phyloP scores from a whole-genome alignment of 352 stramenopile genomes.

The Globisporangium middletonii region DNA sequence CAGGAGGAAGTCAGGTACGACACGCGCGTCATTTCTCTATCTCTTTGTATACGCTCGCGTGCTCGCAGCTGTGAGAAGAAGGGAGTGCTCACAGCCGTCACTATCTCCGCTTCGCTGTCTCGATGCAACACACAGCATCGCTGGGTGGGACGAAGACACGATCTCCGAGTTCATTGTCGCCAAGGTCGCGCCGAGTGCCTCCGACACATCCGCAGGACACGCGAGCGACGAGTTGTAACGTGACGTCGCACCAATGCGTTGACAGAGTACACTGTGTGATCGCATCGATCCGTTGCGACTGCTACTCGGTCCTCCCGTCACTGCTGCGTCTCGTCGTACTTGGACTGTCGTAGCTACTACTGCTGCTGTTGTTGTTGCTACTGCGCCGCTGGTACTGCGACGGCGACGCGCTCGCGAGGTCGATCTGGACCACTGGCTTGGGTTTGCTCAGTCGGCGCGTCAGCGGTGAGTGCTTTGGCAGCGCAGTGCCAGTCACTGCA shows the following conservation, averaged over 20 bases:
- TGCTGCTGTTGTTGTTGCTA: not conserved
- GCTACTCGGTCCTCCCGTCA: not conserved
- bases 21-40: too few species aligned
- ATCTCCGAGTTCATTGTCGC: conserved; percentile 67
- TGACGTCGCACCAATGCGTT: not conserved
- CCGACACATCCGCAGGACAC: conserved; percentile 11
- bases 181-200: conserved; percentile 35
- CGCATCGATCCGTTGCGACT: too few species aligned
- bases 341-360: not conserved
- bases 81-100: not conserved
- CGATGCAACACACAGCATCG: conserved; percentile 26
- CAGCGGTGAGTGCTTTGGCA: not conserved
- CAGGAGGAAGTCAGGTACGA: conserved; percentile 60
- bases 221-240: conserved; percentile 17
- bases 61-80: too few species aligned
- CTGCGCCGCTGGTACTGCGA: not conserved
- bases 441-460: not conserved
- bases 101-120: not conserved
- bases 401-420: not conserved
- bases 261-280: too few species aligned
- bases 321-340: not conserved
- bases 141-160: conserved; percentile 65
- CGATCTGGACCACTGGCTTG: not conserved
- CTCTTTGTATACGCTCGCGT: too few species aligned
- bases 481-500: not conserved